These are phyloP conservation scores for Populus simonii DNA, from an alignment of 345 rosid species.

Conservation along the genomic window DNA sequence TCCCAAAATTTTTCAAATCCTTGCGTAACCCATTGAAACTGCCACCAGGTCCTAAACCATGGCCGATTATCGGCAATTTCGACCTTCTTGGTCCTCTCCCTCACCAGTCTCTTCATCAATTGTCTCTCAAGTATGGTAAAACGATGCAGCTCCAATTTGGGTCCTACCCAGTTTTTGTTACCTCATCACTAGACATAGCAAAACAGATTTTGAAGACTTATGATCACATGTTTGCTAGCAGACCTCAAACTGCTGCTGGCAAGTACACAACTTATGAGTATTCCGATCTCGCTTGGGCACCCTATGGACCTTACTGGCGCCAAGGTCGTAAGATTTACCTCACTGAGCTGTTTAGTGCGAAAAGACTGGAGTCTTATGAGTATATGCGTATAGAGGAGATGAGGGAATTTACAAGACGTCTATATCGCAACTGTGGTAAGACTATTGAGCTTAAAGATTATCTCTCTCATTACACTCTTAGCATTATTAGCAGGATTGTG, in stretches of 20 bases:
- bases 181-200: not conserved
- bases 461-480: slow-evolving; percentile 29
- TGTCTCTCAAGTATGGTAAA: slow-evolving; percentile 30
- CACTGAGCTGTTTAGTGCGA: slow-evolving; percentile 54
- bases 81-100: slow-evolving; percentile 36
- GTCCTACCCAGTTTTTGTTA: slow-evolving; percentile 16
- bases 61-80: slow-evolving; percentile 42
- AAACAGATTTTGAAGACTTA: not conserved
- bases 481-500: slow-evolving; percentile 63
- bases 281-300: slow-evolving; percentile 57
- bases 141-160: slow-evolving; percentile 36
- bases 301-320: slow-evolving; percentile 65
- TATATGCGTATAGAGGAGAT: slow-evolving; percentile 53
- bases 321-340: slow-evolving; percentile 61
- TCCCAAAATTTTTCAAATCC: not conserved
- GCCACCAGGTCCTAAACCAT: slow-evolving; percentile 36
- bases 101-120: slow-evolving; percentile 29
- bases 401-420: slow-evolving; percentile 14
- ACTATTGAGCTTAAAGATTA: slow-evolving; percentile 36
- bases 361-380: slow-evolving; percentile 52
- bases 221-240: slow-evolving; percentile 14
- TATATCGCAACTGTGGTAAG: slow-evolving; percentile 18
- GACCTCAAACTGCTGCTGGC: slow-evolving; percentile 58
- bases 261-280: slow-evolving; percentile 64
- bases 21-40: not conserved